Evolutionary conservation across 345 rosid genomes (phyloP), one percentile per base, ranked within the genome.

Genomic region (Garcia nutans): DNA sequence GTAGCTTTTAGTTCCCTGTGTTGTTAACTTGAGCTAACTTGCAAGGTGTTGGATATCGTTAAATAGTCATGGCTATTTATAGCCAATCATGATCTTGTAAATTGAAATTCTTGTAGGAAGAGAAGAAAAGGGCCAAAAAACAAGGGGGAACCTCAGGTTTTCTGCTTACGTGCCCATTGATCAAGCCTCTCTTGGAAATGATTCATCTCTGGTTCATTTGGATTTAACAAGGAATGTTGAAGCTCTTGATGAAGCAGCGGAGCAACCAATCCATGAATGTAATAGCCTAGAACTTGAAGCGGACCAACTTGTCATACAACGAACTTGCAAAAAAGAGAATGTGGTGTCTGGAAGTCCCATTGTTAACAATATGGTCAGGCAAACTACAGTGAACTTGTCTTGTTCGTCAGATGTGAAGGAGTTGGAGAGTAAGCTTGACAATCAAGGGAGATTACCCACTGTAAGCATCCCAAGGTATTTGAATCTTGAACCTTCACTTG

Each of bases 401-500:
- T 52, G 67, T 75, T 87, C 82, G 72, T 61, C 82, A 20, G 88
- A 82, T 75, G 31, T 75, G 59, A 68, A 81, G 52, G 84, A 86
- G 37, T 74, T 79, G 60, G 88, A 84, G 78, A 76, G 78, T 67
- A 77, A 76, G 47, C 79, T 79, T 58, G 88, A 84, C 71, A 88
- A 73, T 66, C 78, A 42, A 54, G 80, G 82, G 45, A 85, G 81
- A 76, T 70, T 86, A 76, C 65, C 87, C 6, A 72, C 85, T 65
- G 76, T 76, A 28, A 37, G 90, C 74, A 75, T 86, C 58, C 91
- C 94, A 45, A 90, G 81, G 66, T 95, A 84, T 79, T 76, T 93
- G 85, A 84, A 67, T 81, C 89, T 95, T 67, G 97, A 95, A 70
- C 99, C 97, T 83, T 95, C 96, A 66, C 97, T 95, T 67, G 99